Conservation (phyloP, 2,329 filamentous ascomycete species). For the Metarhizium guizhouense region DNA sequence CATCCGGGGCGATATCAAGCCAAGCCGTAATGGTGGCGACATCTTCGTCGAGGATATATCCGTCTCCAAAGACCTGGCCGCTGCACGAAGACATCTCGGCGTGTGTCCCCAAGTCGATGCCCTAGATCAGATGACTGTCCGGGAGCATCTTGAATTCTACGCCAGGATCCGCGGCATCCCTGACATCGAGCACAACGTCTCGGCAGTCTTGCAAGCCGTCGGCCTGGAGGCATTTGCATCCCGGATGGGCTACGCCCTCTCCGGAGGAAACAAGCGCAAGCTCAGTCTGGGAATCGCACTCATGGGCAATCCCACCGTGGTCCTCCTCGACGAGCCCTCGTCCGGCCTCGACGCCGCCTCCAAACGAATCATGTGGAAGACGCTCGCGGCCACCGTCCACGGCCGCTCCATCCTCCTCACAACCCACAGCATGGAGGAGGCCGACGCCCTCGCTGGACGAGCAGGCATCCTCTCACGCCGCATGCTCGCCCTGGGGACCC, state of each 20-base stretch:
- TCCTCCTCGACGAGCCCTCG: conserved; percentile 82
- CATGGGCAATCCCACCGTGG: conserved; percentile 82
- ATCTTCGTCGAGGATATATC: conserved; percentile 72
- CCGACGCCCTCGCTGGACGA: conserved; percentile 74
- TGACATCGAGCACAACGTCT: conserved; percentile 68
- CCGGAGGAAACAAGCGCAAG: conserved; percentile 91
- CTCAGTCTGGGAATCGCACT: conserved; percentile 80
- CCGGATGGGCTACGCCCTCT: conserved; percentile 70
- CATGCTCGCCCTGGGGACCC: conserved; percentile 79
- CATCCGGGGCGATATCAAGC: conserved; percentile 79
- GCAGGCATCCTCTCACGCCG: conserved; percentile 78
- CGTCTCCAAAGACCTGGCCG: conserved; percentile 61
- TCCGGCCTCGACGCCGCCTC: conserved; percentile 85
- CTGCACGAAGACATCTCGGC: conserved; percentile 70
- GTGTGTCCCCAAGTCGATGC: conserved; percentile 87
- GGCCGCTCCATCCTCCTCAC: conserved; percentile 81
- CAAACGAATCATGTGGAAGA: conserved; percentile 90
- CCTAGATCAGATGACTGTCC: conserved; percentile 83
- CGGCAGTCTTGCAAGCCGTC: conserved; percentile 69
- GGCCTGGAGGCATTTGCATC: conserved; percentile 62
- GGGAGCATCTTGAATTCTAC: conserved; percentile 82
- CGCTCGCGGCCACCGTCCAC: conserved; percentile 61
- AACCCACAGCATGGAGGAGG: conserved; percentile 93
- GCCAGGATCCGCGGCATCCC: conserved; percentile 72
- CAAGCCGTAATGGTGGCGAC: conserved; percentile 62